phyloP scores from a whole-genome alignment of 805 yeast species.

The Starmerella sirachaensis region DNA sequence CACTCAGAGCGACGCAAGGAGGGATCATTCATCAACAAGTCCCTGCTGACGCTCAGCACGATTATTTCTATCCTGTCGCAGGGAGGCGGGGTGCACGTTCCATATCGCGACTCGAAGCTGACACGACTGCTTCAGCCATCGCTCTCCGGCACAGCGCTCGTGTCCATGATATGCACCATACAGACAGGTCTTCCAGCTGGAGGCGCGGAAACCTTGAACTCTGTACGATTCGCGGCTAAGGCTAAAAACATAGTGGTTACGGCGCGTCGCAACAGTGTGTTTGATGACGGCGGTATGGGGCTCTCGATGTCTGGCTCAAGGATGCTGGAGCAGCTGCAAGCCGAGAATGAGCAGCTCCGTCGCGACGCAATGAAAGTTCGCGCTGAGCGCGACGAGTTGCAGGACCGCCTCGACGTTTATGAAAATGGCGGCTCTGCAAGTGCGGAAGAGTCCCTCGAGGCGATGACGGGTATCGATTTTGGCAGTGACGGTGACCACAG shows the following conservation, averaged over 20 bases:
- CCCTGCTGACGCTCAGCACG: slow-evolving; percentile 77
- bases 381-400: slow-evolving; percentile 20
- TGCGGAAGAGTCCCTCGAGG: slow-evolving; percentile 22
- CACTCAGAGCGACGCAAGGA: slow-evolving; percentile 77
- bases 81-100: slow-evolving; percentile 51
- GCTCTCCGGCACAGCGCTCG: slow-evolving; percentile 71
- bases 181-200: slow-evolving; percentile 42
- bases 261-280: slow-evolving; percentile 38
- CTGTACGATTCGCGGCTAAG: slow-evolving; percentile 82
- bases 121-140: slow-evolving; percentile 89
- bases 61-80: slow-evolving; percentile 73
- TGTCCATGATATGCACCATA: slow-evolving; percentile 77
- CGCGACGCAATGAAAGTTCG: slow-evolving; percentile 10
- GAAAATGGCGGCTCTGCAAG: slow-evolving; percentile 11
- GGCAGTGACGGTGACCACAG: background rate
- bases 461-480: slow-evolving; percentile 15
- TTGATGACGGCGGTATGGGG: slow-evolving; percentile 19
- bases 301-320: slow-evolving; percentile 33
- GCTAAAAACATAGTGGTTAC: slow-evolving; percentile 74
- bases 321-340: slow-evolving; percentile 50
- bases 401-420: slow-evolving; percentile 20
- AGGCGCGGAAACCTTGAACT: slow-evolving; percentile 66
- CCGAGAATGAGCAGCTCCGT: slow-evolving; percentile 35
- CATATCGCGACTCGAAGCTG: slow-evolving; percentile 85
- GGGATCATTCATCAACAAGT: slow-evolving; percentile 86